Conservation (phyloP, 164 flowering plant genomes). For the Annona cherimola region DNA sequence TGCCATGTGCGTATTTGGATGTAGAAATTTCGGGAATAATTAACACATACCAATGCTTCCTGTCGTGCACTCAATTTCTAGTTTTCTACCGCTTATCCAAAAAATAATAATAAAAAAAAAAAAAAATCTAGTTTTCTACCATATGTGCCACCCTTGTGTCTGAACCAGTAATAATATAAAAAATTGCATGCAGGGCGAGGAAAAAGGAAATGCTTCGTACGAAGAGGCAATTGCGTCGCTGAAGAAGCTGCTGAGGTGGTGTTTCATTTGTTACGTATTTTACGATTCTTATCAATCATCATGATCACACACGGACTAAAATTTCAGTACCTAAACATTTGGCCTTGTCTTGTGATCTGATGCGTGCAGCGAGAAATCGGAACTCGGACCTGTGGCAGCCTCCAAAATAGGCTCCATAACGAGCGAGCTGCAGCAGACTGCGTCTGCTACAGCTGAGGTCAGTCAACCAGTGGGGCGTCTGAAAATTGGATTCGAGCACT, state of each 20-base stretch:
- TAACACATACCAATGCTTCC: no score
- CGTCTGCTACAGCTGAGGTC: constrained; percentile 17
- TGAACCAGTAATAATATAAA: no score
- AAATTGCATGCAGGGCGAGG: constrained; percentile 46
- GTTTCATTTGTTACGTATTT: not conserved
- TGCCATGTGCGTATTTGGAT: no score
- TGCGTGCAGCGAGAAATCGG: constrained; percentile 5
- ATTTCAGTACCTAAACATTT: not conserved
- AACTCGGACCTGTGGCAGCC: constrained; percentile 49
- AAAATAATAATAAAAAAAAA: no score
- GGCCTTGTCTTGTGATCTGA: not conserved
- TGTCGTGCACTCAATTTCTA: no score
- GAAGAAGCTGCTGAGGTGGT: constrained; percentile 44
- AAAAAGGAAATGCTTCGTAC: constrained; percentile 24
- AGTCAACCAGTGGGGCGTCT: constrained; percentile 43
- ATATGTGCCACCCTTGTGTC: no score
- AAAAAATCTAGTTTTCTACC: no score
- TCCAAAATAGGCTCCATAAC: constrained; percentile 67
- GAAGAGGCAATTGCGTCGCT: constrained; percentile 60
- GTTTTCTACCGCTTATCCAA: no score
- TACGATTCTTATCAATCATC: no score
- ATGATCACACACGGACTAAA: no score
- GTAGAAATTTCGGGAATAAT: no score
- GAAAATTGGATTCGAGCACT: constrained; percentile 57
- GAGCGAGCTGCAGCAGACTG: constrained; percentile 34